phyloP scores from a whole-genome alignment of 2,329 filamentous ascomycete genomes.

The Camillea tinctor region DNA sequence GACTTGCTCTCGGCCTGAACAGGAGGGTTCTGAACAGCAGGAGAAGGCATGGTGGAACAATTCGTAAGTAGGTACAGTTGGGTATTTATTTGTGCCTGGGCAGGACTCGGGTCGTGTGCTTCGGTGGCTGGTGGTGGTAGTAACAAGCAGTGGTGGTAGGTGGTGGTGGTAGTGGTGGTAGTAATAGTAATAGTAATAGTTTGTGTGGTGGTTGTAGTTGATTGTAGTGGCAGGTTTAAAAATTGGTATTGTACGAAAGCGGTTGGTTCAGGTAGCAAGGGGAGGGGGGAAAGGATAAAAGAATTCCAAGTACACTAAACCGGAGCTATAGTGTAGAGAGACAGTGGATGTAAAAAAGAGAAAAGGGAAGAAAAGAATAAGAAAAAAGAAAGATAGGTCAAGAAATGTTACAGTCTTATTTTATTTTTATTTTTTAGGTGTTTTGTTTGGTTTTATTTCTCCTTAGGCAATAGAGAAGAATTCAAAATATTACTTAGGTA shows the following conservation, averaged over 20 bases:
- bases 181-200: too few species aligned
- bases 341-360: too few species aligned
- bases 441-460: not conserved
- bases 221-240: too few species aligned
- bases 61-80: slow-evolving; percentile 1
- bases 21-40: slow-evolving; percentile 62
- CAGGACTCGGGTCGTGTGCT: slow-evolving; percentile 9
- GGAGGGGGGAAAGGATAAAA: too few species aligned
- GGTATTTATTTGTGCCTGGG: slow-evolving; percentile 3
- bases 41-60: slow-evolving; percentile 56
- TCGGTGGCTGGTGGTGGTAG: not conserved
- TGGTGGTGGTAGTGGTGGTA: too few species aligned
- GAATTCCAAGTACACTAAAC: too few species aligned
- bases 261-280: not conserved
- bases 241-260: not conserved
- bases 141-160: too few species aligned
- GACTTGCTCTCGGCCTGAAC: slow-evolving; percentile 62
- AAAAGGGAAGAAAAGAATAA: too few species aligned
- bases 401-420: not conserved
- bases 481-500: not conserved
- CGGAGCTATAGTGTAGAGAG: too few species aligned
- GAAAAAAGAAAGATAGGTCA: not conserved
- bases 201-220: too few species aligned
- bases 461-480: not conserved
- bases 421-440: not conserved